A percentile compares a stretch with the other conserved stretches of the same genome.
These are phyloP conservation scores for Torrubiella hemipterigena DNA, from an alignment of 2,329 filamentous ascomycete species.

Conservation along the genomic window DNA sequence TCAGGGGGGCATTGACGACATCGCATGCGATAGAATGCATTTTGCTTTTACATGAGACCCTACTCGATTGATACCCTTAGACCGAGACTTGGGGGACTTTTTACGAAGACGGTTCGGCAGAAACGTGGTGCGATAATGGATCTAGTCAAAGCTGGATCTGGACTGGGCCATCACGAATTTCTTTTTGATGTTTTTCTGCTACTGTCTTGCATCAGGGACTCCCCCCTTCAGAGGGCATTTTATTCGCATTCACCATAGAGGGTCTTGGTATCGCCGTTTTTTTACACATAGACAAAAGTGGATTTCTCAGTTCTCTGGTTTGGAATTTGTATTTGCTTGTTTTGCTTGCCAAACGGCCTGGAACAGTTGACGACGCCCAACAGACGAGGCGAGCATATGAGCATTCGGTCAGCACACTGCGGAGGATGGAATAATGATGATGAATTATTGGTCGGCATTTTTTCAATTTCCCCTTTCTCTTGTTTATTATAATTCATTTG, in stretches of 20 bases:
- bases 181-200: conserved; percentile 20
- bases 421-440: no score
- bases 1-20: conserved; percentile 31
- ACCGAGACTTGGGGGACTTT: conserved; percentile 27
- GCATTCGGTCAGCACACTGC: no score
- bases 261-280: conserved; percentile 33
- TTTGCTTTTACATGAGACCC: conserved; percentile 30
- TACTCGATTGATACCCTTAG: conserved; percentile 33
- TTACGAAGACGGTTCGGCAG: conserved; percentile 20
- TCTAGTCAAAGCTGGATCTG: conserved; percentile 20
- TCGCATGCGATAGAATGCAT: conserved; percentile 32
- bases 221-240: conserved; percentile 21
- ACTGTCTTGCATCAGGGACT: conserved; percentile 21
- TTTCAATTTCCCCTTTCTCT: no score
- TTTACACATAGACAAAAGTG: conserved; percentile 54
- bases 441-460: no score
- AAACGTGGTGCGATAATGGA: conserved; percentile 22
- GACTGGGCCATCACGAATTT: conserved; percentile 20
- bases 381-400: conserved; percentile 19
- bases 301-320: conserved; percentile 51
- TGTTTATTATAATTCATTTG: no score
- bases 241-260: conserved; percentile 28
- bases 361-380: conserved; percentile 10
- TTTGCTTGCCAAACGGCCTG: conserved; percentile 20
- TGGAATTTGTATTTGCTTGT: conserved; percentile 10